phyloP scores from a whole-genome alignment of 73 alveolate genomes.

The Paramecium tetraurelia region DNA sequence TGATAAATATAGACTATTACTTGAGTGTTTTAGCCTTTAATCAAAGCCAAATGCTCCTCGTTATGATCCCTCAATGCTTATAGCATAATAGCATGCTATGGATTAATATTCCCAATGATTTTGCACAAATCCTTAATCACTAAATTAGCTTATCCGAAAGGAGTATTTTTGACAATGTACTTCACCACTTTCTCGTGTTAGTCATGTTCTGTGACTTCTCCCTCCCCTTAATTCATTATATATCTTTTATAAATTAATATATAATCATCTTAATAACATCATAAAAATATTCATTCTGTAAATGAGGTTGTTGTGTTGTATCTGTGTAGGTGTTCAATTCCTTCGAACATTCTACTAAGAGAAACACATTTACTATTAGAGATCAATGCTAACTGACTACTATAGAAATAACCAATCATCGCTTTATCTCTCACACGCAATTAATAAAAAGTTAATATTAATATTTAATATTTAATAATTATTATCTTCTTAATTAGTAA shows the following conservation, averaged over 20 bases:
- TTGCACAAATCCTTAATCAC: slow-evolving; percentile 49
- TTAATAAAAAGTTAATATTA: not conserved
- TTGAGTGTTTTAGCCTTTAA: slow-evolving; percentile 3
- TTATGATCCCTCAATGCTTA: slow-evolving; percentile 24
- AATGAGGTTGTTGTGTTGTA: not conserved
- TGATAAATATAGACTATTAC: not conserved
- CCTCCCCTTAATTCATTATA: not conserved
- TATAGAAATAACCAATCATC: not conserved
- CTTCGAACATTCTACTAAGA: slow-evolving; percentile 38
- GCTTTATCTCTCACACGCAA: not conserved
- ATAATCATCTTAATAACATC: not conserved
- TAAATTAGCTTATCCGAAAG: slow-evolving; percentile 42
- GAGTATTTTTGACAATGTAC: slow-evolving; percentile 12
- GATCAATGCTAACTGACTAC: not conserved
- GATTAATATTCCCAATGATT: not conserved
- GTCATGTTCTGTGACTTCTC: not conserved
- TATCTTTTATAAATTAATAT: not conserved
- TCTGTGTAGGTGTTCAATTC: slow-evolving; percentile 32
- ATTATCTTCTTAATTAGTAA: not conserved
- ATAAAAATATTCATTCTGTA: not conserved
- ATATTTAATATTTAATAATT: not conserved
- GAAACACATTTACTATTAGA: not conserved
- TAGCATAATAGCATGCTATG: not conserved
- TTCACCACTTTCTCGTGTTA: not conserved
- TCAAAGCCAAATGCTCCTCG: slow-evolving; percentile 32